Evolutionary conservation across 1,139 yeast species (phyloP), one percentile per base, ranked within the genome.

Genomic region (Sugiyamaella xylanicola): DNA sequence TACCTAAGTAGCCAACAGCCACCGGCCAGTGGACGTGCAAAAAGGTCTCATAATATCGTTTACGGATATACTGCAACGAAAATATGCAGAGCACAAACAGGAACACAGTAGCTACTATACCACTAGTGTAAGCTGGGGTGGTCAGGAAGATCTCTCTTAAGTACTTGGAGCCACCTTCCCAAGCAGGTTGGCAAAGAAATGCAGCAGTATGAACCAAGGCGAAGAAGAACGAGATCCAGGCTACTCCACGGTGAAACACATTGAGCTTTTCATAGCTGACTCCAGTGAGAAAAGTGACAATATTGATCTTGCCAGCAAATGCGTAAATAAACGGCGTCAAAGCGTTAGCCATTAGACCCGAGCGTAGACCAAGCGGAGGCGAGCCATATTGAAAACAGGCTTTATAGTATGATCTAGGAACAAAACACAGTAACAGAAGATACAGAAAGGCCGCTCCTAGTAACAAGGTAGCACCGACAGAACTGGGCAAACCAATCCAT

Each of bases 291-390:
- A 75, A 72, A 54, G 82, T 79, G 43, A 85, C 68, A 52, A 85
- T 70, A 66, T 85, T 85, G 66, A 79, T 82, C 63, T 90, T 76
- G 9, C 89, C 88, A 0, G 85, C 87, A 69, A 85, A 77, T 19
- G 82, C 68, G 48, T 83, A 74, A 32, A 84, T 67, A n/a, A 84
- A 64, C 0, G 87, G 88, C 62, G 81, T 69, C 61, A 81, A 68
- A 27, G 78, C 77, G 47, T 84, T 77, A 2, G 83, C 77, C 41
- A 85, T 66, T 32, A 84, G 76, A 29, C 89, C 87, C 0, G 86
- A 71, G 59, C 92, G 74, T 46, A 78, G 84, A 0, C 82, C 83
- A 57, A 76, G 67, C n/a, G 87, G 87, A n/a, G 87, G 85, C 0
- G 85, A 75, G 0, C 87, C 88, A 68, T 83, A 83, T 0, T 81